phyloP scores from a whole-genome alignment of 139 green algal genomes.

The Tetraselmis chui region DNA sequence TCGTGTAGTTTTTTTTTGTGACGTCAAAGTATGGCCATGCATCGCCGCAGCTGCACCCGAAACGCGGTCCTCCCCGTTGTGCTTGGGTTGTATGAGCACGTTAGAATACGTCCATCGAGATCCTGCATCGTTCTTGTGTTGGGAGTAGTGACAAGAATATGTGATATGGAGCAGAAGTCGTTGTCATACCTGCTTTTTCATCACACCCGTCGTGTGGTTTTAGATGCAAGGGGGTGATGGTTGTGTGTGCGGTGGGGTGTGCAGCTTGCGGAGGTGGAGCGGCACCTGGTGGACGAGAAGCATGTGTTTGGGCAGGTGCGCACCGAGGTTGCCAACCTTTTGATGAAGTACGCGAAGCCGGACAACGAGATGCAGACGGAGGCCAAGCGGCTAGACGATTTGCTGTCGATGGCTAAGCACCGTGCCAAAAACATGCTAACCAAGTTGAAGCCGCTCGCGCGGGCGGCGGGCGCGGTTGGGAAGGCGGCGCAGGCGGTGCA shows the following conservation, averaged over 20 bases:
- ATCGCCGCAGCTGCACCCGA: too few relatives aligned
- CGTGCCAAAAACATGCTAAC: neutral
- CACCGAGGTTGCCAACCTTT: neutral
- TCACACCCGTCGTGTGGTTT: too few relatives aligned
- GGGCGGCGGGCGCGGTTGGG: neutral
- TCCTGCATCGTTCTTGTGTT: too few relatives aligned
- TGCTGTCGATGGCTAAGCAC: slow-evolving; percentile 8
- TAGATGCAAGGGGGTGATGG: too few relatives aligned
- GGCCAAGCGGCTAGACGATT: slow-evolving; percentile 1
- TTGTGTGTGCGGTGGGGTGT: neutral
- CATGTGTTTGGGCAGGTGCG: slow-evolving; percentile 13
- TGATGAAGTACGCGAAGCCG: neutral
- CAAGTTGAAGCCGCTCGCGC: slow-evolving; percentile 7
- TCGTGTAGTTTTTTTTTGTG: too few relatives aligned
- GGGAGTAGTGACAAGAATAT: too few relatives aligned
- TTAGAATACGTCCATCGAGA: too few relatives aligned
- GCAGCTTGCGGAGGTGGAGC: slow-evolving; percentile 2
- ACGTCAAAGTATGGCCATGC: too few relatives aligned
- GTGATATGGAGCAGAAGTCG: too few relatives aligned
- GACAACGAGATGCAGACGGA: slow-evolving; percentile 1
- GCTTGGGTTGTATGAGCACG: too few relatives aligned
- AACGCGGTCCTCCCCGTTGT: too few relatives aligned
- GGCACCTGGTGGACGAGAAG: slow-evolving; percentile 9
- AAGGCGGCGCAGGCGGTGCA: neutral
- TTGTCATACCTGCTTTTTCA: too few relatives aligned